Conservation (phyloP, 2,329 filamentous ascomycete genomes). For the Trichocomaceae sp. region DNA sequence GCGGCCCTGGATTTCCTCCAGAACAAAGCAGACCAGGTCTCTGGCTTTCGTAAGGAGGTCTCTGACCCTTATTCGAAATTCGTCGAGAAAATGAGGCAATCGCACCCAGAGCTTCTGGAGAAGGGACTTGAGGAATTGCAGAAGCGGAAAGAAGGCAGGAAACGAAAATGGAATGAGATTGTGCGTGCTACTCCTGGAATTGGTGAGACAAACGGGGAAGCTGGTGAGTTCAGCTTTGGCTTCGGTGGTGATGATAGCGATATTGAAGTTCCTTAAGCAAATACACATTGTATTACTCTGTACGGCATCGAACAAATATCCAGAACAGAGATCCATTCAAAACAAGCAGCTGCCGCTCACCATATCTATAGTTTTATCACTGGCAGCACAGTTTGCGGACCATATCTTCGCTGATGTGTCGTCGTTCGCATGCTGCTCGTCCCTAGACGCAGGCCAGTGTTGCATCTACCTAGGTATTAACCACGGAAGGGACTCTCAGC, state of each 20-base stretch:
- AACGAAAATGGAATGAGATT: constrained; percentile 80
- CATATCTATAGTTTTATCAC: no score
- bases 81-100: constrained; percentile 56
- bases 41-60: constrained; percentile 70
- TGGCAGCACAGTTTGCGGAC: no score
- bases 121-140: constrained; percentile 60
- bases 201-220: constrained; percentile 15
- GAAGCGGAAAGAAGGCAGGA: constrained; percentile 57
- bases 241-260: constrained; percentile 52
- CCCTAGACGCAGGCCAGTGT: no score
- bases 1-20: constrained; percentile 73
- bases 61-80: constrained; percentile 70
- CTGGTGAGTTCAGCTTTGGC: constrained; percentile 56
- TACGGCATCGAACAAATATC: not conserved
- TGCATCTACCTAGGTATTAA: no score
- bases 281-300: not conserved
- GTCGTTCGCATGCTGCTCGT: no score
- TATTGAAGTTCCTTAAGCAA: constrained; percentile 45
- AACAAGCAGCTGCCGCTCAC: no score
- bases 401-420: no score
- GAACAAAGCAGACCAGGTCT: constrained; percentile 78
- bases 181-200: constrained; percentile 50
- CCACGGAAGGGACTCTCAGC: no score
- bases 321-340: constrained; percentile 6
- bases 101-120: constrained; percentile 61